Conservation (phyloP, 306 rosid genomes). For the Chamaecrista fasciculata region DNA sequence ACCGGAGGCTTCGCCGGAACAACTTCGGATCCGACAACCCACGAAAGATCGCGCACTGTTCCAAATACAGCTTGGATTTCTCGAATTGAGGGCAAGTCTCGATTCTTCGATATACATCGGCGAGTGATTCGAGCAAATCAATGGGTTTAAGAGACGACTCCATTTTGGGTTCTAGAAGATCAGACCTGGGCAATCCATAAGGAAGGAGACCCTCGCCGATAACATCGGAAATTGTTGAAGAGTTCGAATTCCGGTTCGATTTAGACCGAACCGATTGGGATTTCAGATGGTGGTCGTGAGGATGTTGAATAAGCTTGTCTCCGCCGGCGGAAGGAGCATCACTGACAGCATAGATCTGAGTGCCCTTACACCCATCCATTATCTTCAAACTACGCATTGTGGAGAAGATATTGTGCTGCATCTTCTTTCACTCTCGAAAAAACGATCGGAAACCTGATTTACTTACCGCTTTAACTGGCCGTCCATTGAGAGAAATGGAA, state of each 20-base stretch:
- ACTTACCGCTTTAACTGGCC: background rate
- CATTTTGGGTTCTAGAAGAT: slow-evolving; percentile 61
- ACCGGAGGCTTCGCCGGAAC: slow-evolving; percentile 66
- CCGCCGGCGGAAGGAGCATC: slow-evolving; percentile 29
- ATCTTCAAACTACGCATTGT: slow-evolving; percentile 83
- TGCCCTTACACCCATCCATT: slow-evolving; percentile 81
- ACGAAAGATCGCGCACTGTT: slow-evolving; percentile 59
- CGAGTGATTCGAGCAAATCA: slow-evolving; percentile 49
- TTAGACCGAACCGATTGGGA: slow-evolving; percentile 45
- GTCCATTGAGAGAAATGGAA: background rate
- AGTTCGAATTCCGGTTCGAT: slow-evolving; percentile 33
- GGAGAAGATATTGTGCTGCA: slow-evolving; percentile 68
- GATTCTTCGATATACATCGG: slow-evolving; percentile 42
- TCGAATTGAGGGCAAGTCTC: slow-evolving; percentile 54
- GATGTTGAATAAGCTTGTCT: slow-evolving; percentile 57
- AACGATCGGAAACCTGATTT: background rate
- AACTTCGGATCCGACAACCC: slow-evolving; percentile 56
- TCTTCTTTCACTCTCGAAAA: slow-evolving; percentile 31
- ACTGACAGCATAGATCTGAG: slow-evolving; percentile 60
- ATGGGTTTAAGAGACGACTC: slow-evolving; percentile 48
- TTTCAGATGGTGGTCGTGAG: slow-evolving; percentile 55
- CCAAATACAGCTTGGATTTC: slow-evolving; percentile 47
- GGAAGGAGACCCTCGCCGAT: slow-evolving; percentile 53
- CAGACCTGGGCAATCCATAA: slow-evolving; percentile 60
- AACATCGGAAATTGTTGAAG: slow-evolving; percentile 20